Base-by-base conservation (phyloP, 225 moss, liverwort and hornwort genomes). In the Bryum argenteum region DNA sequence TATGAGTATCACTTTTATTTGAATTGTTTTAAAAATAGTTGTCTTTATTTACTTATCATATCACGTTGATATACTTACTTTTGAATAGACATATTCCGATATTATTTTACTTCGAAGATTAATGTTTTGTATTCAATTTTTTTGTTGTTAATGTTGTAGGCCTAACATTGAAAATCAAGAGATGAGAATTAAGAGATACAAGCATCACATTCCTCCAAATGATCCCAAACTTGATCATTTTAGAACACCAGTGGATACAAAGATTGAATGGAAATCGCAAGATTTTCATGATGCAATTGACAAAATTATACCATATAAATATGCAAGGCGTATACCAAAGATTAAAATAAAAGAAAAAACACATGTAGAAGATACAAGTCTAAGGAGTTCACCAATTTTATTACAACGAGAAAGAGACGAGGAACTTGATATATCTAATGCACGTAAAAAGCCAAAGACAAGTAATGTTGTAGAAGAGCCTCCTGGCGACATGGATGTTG, bases 221-320 rank as follows among this genome's bases (percentile, higher is more conserved):
- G 80, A 75, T 66, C 18, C 47, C 33, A 76, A 74, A 71, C 52
- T 78, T 66, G 86, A 92, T 63, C 89, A 92, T 21, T 74, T 77
- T 65, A 84, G 72, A 20, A 89, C 80, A 8, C 84, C 92, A 19
- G n/a, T 91, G 3, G 57, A 85, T 76, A 33, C 7, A 21, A 71
- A 80, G 40, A 70, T 71, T 54, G 71, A 80, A 55, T 93, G 93
- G 95, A 73, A 84, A 10, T 69, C 72, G 19, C 91, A 86, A 70
- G 89, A 95, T 65, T 75, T 76, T 9, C 37, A 71, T 0, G 6
- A 88, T 18, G 83, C 83, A 26, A 61, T 84, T 2, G 0, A 28
- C 1, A 79, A 81, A 55, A 67, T 75, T 55, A 55, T 40, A 51
- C 64, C 66, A 6, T 81, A 84, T 14, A 73, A 81, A 3, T 83